Conservation (phyloP, 331 rosid genomes). For the Rhamnella rubrinervis region DNA sequence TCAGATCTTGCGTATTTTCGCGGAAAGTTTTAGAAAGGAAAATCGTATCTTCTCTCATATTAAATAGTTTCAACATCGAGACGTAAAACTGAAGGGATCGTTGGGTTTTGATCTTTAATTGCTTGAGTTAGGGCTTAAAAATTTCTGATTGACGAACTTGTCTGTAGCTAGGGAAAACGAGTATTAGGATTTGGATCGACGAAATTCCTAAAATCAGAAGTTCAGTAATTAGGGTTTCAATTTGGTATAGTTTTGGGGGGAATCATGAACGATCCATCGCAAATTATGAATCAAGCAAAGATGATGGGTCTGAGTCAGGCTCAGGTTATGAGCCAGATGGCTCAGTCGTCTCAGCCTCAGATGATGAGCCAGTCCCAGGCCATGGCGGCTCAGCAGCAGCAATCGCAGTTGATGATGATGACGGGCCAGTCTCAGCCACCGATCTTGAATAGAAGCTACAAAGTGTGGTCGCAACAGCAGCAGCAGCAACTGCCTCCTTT, state of each 20-base stretch:
- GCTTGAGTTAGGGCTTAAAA: background rate
- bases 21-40: background rate
- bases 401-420: slow-evolving; percentile 38
- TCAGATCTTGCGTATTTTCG: background rate
- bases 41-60: background rate
- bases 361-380: slow-evolving; percentile 29
- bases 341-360: slow-evolving; percentile 34
- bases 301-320: slow-evolving; percentile 41
- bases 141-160: background rate
- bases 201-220: background rate
- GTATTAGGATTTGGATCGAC: background rate
- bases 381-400: slow-evolving; percentile 30
- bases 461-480: slow-evolving; percentile 39
- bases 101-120: slow-evolving; percentile 23
- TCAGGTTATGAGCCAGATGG: slow-evolving; percentile 35
- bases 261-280: slow-evolving; percentile 54
- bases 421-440: slow-evolving; percentile 41
- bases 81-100: slow-evolving; percentile 1
- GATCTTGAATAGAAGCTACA: slow-evolving; percentile 45
- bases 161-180: background rate
- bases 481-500: slow-evolving; percentile 28
- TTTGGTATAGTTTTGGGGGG: background rate
- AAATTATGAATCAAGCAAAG: slow-evolving; percentile 44
- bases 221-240: slow-evolving; percentile 23
- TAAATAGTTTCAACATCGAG: background rate